Base-by-base conservation (phyloP, 176 grass and related monocot genomes). In the Olyra latifolia region DNA sequence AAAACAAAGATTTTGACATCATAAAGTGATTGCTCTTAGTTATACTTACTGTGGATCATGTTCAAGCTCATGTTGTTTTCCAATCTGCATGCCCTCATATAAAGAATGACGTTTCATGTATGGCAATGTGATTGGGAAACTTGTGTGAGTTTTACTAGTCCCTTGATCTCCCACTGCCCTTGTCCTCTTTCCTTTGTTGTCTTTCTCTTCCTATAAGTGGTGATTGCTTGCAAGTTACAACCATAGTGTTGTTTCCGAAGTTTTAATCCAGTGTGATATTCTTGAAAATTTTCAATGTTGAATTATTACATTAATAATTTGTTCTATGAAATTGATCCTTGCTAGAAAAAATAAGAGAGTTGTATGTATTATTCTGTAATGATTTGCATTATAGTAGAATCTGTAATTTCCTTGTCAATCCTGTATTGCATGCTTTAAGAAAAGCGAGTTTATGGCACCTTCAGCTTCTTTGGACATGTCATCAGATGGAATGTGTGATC, bases 401-500 rank as follows among this genome's bases (percentile, higher is more conserved):
- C 8, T 59, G 10, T 22, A 60, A 72, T 73, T 8, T 47, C n/a
- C 57, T 38, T 71, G 14, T 59, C 22, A 62, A 14, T 49, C n/a
- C 14, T 62, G 14, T 56, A 67, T 41, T 71, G 76, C 64, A 64
- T 84, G 76, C 44, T 41, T 66, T 35, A 44, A 55, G 52, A 69
- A 80, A 79, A 68, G 58, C 47, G 92, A 46, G 40, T 19, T 44
- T 57, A 69, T 54, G 69, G 46, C 74, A 83, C 29, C 71, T 91
- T 76, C 69, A 88, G 48, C 81, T 93, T 17, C 73, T 91, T 57
- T 70, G 85, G 46, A 77, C 68, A 44, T 87, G 57, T 77, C 53
- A 87, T 71, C 82, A 89, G 73, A 87, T 27, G 89, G 93, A 50
- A 77, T 80, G 42, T 80, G 81, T 71, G 60, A 88, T 69, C 53